Conservation (phyloP, 306 rosid species). For the Citrullus amarus region DNA sequence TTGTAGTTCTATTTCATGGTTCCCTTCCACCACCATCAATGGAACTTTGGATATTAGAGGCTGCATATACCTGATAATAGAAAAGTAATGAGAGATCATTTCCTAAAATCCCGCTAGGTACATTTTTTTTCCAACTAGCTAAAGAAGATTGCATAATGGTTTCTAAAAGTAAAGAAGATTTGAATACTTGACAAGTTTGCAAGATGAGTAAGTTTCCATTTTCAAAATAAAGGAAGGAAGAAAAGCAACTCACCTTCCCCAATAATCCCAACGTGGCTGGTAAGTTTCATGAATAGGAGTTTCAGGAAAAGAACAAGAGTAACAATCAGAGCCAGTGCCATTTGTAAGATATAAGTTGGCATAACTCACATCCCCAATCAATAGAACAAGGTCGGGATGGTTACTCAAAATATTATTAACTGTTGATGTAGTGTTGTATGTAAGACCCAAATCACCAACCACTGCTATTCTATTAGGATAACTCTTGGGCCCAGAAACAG, state of each 20-base stretch:
- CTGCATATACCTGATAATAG: slow-evolving; percentile 53
- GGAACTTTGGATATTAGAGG: slow-evolving; percentile 73
- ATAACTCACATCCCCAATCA: slow-evolving; percentile 65
- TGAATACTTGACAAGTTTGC: not conserved
- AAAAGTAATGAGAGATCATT: not conserved
- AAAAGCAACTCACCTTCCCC: slow-evolving; percentile 59
- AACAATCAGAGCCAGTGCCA: slow-evolving; percentile 69
- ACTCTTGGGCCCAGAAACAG: slow-evolving; percentile 56
- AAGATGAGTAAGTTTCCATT: not conserved
- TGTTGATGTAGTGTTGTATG: slow-evolving; percentile 75
- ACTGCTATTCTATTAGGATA: slow-evolving; percentile 78
- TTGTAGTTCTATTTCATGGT: slow-evolving; percentile 77
- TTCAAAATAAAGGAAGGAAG: not conserved
- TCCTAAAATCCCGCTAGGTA: not conserved
- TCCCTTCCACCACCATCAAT: slow-evolving; percentile 78
- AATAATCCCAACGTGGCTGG: slow-evolving; percentile 95
- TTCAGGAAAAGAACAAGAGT: slow-evolving; percentile 55
- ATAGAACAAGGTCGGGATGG: slow-evolving; percentile 63
- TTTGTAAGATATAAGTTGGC: slow-evolving; percentile 69
- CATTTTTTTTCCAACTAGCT: not conserved
- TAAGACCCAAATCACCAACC: slow-evolving; percentile 84
- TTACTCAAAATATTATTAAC: slow-evolving; percentile 50
- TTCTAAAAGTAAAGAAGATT: slow-evolving; percentile 4
- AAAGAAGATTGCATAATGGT: not conserved
- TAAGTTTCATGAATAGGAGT: slow-evolving; percentile 83